These are phyloP conservation scores for Ophiosphaerella herpotricha DNA, from an alignment of 2,329 filamentous ascomycete genomes.

Conservation along the genomic window DNA sequence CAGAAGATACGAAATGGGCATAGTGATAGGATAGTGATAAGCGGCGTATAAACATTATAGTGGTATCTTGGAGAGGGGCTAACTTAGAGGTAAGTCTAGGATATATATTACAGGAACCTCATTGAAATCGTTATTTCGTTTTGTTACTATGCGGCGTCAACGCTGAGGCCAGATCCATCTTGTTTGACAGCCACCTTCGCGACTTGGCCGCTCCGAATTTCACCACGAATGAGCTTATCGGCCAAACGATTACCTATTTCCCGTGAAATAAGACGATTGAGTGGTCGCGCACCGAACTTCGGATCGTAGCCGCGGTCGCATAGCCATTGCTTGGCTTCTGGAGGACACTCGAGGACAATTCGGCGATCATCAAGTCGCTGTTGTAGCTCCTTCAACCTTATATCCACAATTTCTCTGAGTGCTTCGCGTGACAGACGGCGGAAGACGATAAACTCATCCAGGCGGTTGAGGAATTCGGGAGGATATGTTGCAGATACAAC, in stretches of 20 bases:
- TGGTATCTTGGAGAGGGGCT: constrained; percentile 10
- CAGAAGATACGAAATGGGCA: background rate
- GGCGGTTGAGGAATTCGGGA: constrained; percentile 94
- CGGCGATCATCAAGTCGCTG: constrained; percentile 80
- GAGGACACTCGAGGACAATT: constrained; percentile 73
- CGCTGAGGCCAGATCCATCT: constrained; percentile 40
- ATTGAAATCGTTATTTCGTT: constrained; percentile 14
- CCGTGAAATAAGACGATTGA: constrained; percentile 88
- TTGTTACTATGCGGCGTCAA: constrained; percentile 18
- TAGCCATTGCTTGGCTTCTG: constrained; percentile 81
- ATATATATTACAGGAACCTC: constrained; percentile 27
- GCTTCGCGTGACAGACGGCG: constrained; percentile 79
- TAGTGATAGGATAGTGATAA: constrained; percentile 1
- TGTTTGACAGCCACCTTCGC: constrained; percentile 72
- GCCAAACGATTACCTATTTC: constrained; percentile 88
- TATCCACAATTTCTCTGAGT: constrained; percentile 90
- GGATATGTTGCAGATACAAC: constrained; percentile 76
- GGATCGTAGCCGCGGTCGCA: constrained; percentile 90
- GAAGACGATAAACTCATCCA: constrained; percentile 97
- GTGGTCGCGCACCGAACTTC: constrained; percentile 84
- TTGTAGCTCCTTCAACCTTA: constrained; percentile 84
- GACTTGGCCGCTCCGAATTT: constrained; percentile 74
- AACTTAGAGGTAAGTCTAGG: constrained; percentile 7
- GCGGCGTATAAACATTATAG: constrained; percentile 7
- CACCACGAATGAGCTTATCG: constrained; percentile 87